Evolutionary conservation across 805 yeast species (phyloP).

Genomic region (Candida succiphila): DNA sequence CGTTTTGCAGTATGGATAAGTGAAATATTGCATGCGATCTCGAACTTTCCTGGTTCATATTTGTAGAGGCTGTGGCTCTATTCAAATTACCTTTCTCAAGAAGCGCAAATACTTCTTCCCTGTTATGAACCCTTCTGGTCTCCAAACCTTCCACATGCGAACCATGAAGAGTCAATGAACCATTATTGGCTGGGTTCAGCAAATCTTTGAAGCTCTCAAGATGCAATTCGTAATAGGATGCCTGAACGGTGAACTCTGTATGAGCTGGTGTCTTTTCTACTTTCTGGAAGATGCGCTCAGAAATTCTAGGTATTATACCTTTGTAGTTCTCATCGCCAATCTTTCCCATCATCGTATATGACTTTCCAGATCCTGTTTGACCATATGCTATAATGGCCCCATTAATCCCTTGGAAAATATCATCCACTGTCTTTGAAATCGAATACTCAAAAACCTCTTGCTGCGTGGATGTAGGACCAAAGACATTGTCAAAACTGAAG

Average conservation of each 20-base stretch:
- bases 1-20: constrained; percentile 54
- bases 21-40: constrained; percentile 77
- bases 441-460: constrained; percentile 48
- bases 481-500: constrained; percentile 61
- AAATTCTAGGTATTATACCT: constrained; percentile 69
- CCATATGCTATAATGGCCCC: constrained; percentile 47
- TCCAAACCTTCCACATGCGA: constrained; percentile 65
- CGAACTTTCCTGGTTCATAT: constrained; percentile 65
- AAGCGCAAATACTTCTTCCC: constrained; percentile 46
- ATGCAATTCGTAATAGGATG: constrained; percentile 73
- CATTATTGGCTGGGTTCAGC: constrained; percentile 30
- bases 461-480: constrained; percentile 42
- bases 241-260: constrained; percentile 55
- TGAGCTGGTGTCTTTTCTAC: constrained; percentile 39
- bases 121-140: constrained; percentile 46
- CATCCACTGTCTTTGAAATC: constrained; percentile 54
- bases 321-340: constrained; percentile 23
- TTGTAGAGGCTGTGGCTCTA: constrained; percentile 51
- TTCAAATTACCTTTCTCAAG: constrained; percentile 48
- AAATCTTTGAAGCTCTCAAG: constrained; percentile 71
- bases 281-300: constrained; percentile 51
- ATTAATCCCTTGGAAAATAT: constrained; percentile 54
- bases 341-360: constrained; percentile 71
- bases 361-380: constrained; percentile 80
- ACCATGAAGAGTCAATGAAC: constrained; percentile 47